Base-by-base conservation (phyloP, 257 asterid genomes). In the Nyctanthes arbortristis region DNA sequence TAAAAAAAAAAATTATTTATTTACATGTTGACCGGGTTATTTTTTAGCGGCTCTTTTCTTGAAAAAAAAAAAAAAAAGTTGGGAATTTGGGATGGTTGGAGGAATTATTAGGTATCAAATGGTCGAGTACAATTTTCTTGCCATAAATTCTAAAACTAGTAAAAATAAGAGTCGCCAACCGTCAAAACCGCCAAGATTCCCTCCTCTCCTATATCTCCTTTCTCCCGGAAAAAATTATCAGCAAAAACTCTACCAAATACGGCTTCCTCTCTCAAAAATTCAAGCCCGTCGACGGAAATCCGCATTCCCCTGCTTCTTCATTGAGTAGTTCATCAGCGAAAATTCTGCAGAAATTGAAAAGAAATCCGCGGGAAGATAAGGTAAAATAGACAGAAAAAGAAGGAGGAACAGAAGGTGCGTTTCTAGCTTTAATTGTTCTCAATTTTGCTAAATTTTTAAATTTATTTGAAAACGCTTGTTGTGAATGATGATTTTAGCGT, bases 171-270 rank as follows among this genome's bases (percentile, higher is more conserved):
- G 72, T 65, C 71, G 79, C 55, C 68, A 89, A 89, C 87, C 95
- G 81, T 77, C 65, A 80, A 77, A 89, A 80, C 89, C 82, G 92
- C 95, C 97, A 81, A 80, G 28, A 65, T 70, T 91, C 81, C 75
- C 96, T 85, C 95, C 47, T 60, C 25, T 49, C 91, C 93, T 73
- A 84, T 72, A 84, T 72, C 80, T 54, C 59, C 69, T 72, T 55
- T 11, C 43, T 65, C 72, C 39, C 30, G 27, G 45, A 54, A 47
- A 60, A 43, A 8, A 68, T 4, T 13, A 29, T 29, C 45, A 25
- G 30, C 27, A 37, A 34, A 43, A 34, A 58, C 20, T 29, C 20
- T 40, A 57, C 66, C 34, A 16, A n/a, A n/a, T 39, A 14, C 34
- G 39, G 31, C 65, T 60, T 28, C 36, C 68, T 62, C 68, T 35